phyloP scores from a whole-genome alignment of 1,139 yeast genomes.

The Pichia inconspicua region DNA sequence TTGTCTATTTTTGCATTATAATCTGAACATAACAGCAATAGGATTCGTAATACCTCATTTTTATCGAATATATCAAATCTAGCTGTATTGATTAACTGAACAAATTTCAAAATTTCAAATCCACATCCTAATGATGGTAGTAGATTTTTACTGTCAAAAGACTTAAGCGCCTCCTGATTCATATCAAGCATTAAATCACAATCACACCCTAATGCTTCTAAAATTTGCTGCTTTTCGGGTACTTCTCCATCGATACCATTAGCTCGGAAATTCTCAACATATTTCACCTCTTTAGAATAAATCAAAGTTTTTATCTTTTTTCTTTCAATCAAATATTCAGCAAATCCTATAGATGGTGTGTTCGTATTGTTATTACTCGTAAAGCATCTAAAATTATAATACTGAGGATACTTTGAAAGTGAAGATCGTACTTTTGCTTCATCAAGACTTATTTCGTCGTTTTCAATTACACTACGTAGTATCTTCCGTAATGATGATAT shows the following conservation, averaged over 20 bases:
- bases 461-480: not conserved
- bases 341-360: not conserved
- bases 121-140: conserved; percentile 16
- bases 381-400: conserved; percentile 7
- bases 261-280: conserved; percentile 5
- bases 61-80: not conserved
- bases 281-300: conserved; percentile 1
- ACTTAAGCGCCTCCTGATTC: not conserved
- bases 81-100: conserved; percentile 3
- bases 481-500: not conserved
- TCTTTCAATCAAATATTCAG: not conserved
- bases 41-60: not conserved
- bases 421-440: not conserved
- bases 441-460: not conserved
- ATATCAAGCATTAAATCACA: not conserved
- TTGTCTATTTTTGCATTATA: conserved; percentile 7
- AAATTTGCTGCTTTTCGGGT: not conserved
- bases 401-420: conserved; percentile 3
- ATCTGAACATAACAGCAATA: conserved; percentile 10
- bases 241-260: not conserved
- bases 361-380: not conserved
- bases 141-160: conserved; percentile 15
- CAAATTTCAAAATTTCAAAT: conserved; percentile 18
- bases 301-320: not conserved
- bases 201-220: conserved; percentile 8